Evolutionary conservation across 805 yeast genomes (phyloP), one percentile per base, ranked within the genome.

Genomic region (Candida tibetensis): DNA sequence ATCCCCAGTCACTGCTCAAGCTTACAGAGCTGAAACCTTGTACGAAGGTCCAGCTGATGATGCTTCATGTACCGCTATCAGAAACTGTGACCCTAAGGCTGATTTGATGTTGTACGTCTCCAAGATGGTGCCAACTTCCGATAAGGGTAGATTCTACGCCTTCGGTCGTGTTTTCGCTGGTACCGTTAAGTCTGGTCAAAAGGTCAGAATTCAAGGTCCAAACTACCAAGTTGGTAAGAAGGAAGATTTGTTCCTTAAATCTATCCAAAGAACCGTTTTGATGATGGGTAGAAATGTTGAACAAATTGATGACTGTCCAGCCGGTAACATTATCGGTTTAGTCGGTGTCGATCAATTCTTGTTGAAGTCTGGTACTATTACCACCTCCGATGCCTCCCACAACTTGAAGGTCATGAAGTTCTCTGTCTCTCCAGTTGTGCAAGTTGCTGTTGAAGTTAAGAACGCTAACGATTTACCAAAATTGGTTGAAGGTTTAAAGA

Each of bases 91-190:
- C 78, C 96, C 98, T 67, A 83, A 73, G 65, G 96, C 95, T 62
- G 98, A 91, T 69, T 85, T 91, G 68, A 91, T 91, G 99, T 82
- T 91, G 69, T 91, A 91, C 89, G 93, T 91, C 66, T 93, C 98
- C 76, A 91, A 91, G 96, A 91, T 91, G 99, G 98, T 91, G 59
- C 99, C 99, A 76, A 91, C 99, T 71, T 91, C 98, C 60, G 99
- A 91, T 76, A 93, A 91, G 82, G 99, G 99, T 83, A 89, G 99
- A 80, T 91, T 91, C 95, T 91, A 89, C 85, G 99, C 99, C 68
- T 93, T 91, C 79, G 99, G 99, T 76, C 93, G 99, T 82, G 98
- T 91, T 71, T 91, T 91, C 80, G 86, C 98, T 60, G 99, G 99
- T 89, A 91, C 98, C 65, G 97, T 93, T 66, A 86, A 76, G 72